Evolutionary conservation across 768 basidiomycete genomes (phyloP).

Genomic region (Neoboletus magnificus): DNA sequence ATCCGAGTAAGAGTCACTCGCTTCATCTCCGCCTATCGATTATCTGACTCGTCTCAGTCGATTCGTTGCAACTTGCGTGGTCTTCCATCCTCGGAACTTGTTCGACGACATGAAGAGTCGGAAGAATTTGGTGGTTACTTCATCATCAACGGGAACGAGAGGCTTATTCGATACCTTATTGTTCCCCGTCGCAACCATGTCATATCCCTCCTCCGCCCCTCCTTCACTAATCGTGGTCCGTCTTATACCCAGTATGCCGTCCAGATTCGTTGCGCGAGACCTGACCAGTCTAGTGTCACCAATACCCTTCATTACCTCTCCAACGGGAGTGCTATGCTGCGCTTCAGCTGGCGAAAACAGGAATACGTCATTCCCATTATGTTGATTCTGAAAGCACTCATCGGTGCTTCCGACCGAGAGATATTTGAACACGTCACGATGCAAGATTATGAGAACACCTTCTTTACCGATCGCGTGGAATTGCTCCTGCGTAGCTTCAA

Average conservation of each 20-base stretch:
- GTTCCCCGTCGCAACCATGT: slow-evolving; percentile 95
- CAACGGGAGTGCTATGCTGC: slow-evolving; percentile 93
- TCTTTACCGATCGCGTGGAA: slow-evolving; percentile 96
- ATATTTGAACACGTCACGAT: slow-evolving; percentile 96
- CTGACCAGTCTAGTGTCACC: slow-evolving; percentile 89
- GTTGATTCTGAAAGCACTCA: slow-evolving; percentile 91
- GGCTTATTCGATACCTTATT: slow-evolving; percentile 95
- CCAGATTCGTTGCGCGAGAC: slow-evolving; percentile 91
- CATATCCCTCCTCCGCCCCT: slow-evolving; percentile 86
- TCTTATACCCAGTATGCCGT: slow-evolving; percentile 94
- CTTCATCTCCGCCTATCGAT: background rate
- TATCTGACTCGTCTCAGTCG: slow-evolving; percentile 50
- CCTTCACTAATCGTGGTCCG: slow-evolving; percentile 89
- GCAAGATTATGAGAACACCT: slow-evolving; percentile 96
- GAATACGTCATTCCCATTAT: slow-evolving; percentile 99
- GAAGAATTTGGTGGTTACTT: slow-evolving; percentile 99
- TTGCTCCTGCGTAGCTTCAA: slow-evolving; percentile 93
- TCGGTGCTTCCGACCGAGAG: slow-evolving; percentile 89
- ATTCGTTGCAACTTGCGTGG: slow-evolving; percentile 87
- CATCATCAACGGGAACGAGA: slow-evolving; percentile 97
- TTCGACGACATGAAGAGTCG: slow-evolving; percentile 89
- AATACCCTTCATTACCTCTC: slow-evolving; percentile 98
- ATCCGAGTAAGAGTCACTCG: slow-evolving; percentile 65
- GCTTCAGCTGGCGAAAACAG: slow-evolving; percentile 96
- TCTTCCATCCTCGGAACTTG: slow-evolving; percentile 82